Evolutionary conservation across 148 eudicot genomes (phyloP).

Genomic region (Fagopyrum homotropicum): DNA sequence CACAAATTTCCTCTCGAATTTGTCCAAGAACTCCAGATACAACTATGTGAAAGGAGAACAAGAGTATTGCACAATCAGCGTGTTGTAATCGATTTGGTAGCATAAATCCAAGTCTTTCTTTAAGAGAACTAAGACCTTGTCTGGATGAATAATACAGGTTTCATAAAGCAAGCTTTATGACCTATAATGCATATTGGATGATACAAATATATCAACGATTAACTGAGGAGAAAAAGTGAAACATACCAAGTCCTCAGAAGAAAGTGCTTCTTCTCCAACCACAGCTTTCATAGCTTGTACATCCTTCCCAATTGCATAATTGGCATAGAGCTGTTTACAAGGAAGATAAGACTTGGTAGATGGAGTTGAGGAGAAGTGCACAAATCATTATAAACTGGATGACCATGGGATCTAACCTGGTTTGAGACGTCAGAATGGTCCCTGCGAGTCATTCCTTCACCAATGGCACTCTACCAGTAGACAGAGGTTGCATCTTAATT

Average conservation of each 20-base stretch:
- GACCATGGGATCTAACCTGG: conserved; percentile 37
- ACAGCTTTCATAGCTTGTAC: conserved; percentile 93
- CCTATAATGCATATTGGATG: neutral
- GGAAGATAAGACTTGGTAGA: neutral
- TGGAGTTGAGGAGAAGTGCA: neutral
- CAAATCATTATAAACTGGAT: neutral
- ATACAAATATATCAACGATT: neutral
- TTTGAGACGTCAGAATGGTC: conserved; percentile 86
- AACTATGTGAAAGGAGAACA: conserved; percentile 31
- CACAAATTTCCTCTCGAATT: conserved; percentile 79
- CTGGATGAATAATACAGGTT: neutral
- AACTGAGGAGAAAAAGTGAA: too few relatives aligned
- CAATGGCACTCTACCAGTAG: conserved; percentile 68
- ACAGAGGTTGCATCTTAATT: neutral
- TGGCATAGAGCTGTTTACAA: conserved; percentile 57
- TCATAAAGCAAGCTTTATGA: too few relatives aligned
- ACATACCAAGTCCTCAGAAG: conserved; percentile 82
- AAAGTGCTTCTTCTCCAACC: conserved; percentile 91
- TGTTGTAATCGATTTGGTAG: neutral
- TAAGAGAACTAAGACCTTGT: neutral
- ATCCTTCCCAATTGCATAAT: conserved; percentile 85
- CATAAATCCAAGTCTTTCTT: neutral
- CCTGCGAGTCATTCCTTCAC: conserved; percentile 88
- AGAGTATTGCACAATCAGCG: neutral
- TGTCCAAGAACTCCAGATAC: conserved; percentile 74